Conservation (phyloP, 2,329 filamentous ascomycete genomes). For the Aspergillus amoenus region DNA sequence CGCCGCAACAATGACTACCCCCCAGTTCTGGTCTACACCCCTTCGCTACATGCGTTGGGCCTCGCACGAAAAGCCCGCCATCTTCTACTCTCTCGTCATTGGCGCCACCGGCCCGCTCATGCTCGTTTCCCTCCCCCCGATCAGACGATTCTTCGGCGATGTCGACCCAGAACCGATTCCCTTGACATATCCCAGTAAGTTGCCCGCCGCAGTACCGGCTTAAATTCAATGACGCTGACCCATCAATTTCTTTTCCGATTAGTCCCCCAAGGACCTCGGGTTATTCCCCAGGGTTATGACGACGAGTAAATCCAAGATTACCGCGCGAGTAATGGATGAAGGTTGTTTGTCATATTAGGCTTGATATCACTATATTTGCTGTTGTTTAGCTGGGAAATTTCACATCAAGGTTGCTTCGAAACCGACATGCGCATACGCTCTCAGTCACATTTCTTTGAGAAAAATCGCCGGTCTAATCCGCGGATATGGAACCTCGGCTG, state of each 20-base stretch:
- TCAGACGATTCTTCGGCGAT: slow-evolving; percentile 73
- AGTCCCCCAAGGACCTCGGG: slow-evolving; percentile 49
- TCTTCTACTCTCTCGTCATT: slow-evolving; percentile 82
- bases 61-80: slow-evolving; percentile 80
- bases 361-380: slow-evolving; percentile 16
- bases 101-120: slow-evolving; percentile 70
- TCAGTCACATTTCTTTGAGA: background rate
- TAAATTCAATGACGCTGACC: background rate
- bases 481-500: slow-evolving; percentile 1
- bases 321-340: slow-evolving; percentile 7
- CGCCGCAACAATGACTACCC: slow-evolving; percentile 50
- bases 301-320: slow-evolving; percentile 34
- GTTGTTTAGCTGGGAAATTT: slow-evolving; percentile 20
- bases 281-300: slow-evolving; percentile 48
- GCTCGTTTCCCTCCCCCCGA: slow-evolving; percentile 69
- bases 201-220: background rate
- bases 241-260: background rate
- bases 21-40: slow-evolving; percentile 81
- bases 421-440: background rate
- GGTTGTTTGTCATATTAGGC: slow-evolving; percentile 13
- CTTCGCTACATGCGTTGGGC: slow-evolving; percentile 86
- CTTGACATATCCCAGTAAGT: slow-evolving; percentile 88
- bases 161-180: slow-evolving; percentile 71
- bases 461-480: background rate
- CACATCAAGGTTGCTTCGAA: background rate